Percentiles rank a stretch among this genome's conserved stretches.
Conservation (phyloP, 2,329 filamentous ascomycete species). For the Rhynchosporium secalis region DNA sequence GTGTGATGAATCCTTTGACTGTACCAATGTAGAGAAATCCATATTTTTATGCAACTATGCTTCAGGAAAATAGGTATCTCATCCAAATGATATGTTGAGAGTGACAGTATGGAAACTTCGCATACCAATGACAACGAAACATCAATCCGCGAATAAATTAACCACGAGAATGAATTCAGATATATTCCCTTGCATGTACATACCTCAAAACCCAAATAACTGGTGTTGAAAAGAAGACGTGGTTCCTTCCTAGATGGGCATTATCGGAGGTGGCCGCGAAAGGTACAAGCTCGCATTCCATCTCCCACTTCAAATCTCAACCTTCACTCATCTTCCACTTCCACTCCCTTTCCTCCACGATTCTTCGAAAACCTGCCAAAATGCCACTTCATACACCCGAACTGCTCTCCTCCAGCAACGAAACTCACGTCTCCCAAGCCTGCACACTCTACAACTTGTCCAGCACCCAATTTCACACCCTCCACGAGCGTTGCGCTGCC, state of each 20-base stretch:
- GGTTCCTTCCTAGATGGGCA: slow-evolving; percentile 17
- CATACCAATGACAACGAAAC: not conserved
- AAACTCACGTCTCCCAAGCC: slow-evolving; percentile 37
- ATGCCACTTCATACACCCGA: slow-evolving; percentile 27
- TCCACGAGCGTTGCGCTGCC: slow-evolving; percentile 66
- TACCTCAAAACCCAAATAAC: not conserved
- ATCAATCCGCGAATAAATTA: not conserved
- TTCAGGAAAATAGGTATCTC: too few species aligned
- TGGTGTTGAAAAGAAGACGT: not conserved
- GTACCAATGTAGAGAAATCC: slow-evolving; percentile 40
- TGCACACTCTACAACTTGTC: slow-evolving; percentile 54
- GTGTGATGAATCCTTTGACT: slow-evolving; percentile 46
- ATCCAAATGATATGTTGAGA: too few species aligned
- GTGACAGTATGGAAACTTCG: too few species aligned
- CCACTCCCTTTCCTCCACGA: slow-evolving; percentile 2
- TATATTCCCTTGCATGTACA: too few species aligned
- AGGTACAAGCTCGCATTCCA: slow-evolving; percentile 12
- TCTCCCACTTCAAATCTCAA: not conserved
- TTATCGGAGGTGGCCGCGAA: slow-evolving; percentile 17
- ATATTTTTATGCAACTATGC: not conserved
- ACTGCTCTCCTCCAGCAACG: slow-evolving; percentile 35
- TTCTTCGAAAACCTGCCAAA: slow-evolving; percentile 11
- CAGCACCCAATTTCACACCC: slow-evolving; percentile 60
- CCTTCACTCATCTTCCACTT: not conserved
- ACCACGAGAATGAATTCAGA: not conserved